Evolutionary conservation across 2,329 filamentous ascomycete genomes (phyloP), one percentile per base, ranked within the genome.

Genomic region (Neocucurbitaria cava): DNA sequence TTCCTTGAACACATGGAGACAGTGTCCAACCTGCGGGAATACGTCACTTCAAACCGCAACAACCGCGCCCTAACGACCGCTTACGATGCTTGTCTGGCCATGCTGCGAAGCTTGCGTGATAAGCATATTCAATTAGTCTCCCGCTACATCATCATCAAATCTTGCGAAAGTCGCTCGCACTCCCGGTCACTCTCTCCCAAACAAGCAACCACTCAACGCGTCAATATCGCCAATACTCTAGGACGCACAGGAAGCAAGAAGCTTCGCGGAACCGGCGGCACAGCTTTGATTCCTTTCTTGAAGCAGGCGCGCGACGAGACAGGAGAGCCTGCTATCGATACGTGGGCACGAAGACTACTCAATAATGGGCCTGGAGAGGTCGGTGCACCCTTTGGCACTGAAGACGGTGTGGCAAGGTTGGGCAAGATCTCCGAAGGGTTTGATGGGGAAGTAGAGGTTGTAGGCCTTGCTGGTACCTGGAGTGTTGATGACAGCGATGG

Each of bases 281-380:
- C 95, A 0, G 91, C 93, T 0, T 80, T 99, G 52, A 97, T 99
- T 51, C 91, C 94, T 0, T 99, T 99, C 77, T 81, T 99, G 57
- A 97, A 98, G 77, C 95, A 99, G 77, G 95, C 95, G 4, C 85
- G 95, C 24, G 93, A 99, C 69, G 95, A 99, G 81, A 99, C 95
- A 0, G 91, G 91, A 15, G 94, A 98, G 75, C 92, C 92, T 1
- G 92, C 93, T 1, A 88, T 98, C 44, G 85, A 88, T 65, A 79
- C 80, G 1, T 88, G 86, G 86, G 85, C 85, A 13, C 77, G 81
- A 46, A 77, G 85, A 21, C 64, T 88, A 38, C 77, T 89, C 20
- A 85, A 79, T 58, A 84, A 83, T 51, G 82, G 80, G 0, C 78
- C 81, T 1, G 78, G 59, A 36, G 67, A 75, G 30, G 50, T 63